Base-by-base conservation (phyloP, 768 basidiomycete genomes). In the Saitozyma sp. region DNA sequence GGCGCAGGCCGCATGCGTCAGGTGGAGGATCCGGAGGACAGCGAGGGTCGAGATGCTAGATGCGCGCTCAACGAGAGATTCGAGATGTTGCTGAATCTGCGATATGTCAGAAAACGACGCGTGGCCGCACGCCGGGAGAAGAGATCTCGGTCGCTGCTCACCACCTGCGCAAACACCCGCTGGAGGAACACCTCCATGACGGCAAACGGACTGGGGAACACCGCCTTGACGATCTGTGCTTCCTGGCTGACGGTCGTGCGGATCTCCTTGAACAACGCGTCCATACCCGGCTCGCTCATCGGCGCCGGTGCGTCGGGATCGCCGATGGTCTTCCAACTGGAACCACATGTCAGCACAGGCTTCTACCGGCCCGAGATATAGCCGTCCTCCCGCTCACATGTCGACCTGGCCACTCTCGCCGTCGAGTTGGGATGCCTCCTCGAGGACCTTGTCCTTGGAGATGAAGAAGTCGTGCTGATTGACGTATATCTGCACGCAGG, bases 381-480 rank as follows among this genome's bases (percentile, higher is more conserved):
- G 29, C 5, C 29, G 29, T 29, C 29, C 5, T 2, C 29, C 29
- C 29, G 29, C 29, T 59, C 51, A 70, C 73, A 69, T 50, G 41
- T 66, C 66, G 9, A 56, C 66, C 17, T 53, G 62, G 49, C 29
- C 29, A 29, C 29, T 29, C 29, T 29, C 29, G 29, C 29, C 29
- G 29, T 29, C 5, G 29, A 29, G 29, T 29, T 29, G 29, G 29
- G 29, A 40, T 85, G 78, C 79, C 50, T 82, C 79, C 42, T 89
- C 87, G 40, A 79, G 49, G 45, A 91, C 87, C 58, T 91, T 86
- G 76, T 94, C 94, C 61, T 83, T 82, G 14, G 82, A 82, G 78
- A 98, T 97, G 83, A 99, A 99, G 83, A 99, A 99, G 77, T 98
- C 96, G 71, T 99, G 96, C 76, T 99, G 96, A 73, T 98, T 99